phyloP scores from a whole-genome alignment of 1,139 yeast species.

The Lodderomyces elongisporus region DNA sequence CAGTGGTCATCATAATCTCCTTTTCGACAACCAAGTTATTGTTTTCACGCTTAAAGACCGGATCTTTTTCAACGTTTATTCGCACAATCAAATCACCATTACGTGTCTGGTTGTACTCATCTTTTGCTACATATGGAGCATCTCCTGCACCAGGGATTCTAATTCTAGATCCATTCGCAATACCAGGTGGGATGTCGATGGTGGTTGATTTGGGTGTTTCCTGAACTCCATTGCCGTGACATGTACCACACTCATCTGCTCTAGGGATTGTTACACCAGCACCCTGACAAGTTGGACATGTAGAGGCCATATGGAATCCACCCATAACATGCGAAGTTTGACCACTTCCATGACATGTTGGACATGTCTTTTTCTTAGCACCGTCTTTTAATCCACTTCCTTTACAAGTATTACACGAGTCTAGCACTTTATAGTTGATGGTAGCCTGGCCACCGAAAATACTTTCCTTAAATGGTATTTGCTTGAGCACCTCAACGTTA shows the following conservation, averaged over 20 bases:
- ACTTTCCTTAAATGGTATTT: slow-evolving; percentile 79
- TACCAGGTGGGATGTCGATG: slow-evolving; percentile 84
- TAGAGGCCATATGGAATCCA: slow-evolving; percentile 95
- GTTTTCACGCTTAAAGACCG: slow-evolving; percentile 61
- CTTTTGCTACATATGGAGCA: slow-evolving; percentile 68
- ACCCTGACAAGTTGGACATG: slow-evolving; percentile 86
- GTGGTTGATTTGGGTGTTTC: slow-evolving; percentile 63
- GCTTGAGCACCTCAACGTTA: slow-evolving; percentile 74
- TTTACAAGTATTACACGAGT: slow-evolving; percentile 70
- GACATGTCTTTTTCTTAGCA: slow-evolving; percentile 72
- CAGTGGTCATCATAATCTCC: slow-evolving; percentile 87
- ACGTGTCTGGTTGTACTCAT: slow-evolving; percentile 55
- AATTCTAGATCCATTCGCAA: slow-evolving; percentile 79
- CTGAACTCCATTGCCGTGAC: slow-evolving; percentile 88
- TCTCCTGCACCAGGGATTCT: slow-evolving; percentile 90
- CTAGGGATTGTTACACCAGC: slow-evolving; percentile 73
- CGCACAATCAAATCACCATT: slow-evolving; percentile 88
- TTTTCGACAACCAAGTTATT: slow-evolving; percentile 59
- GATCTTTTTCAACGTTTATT: slow-evolving; percentile 71
- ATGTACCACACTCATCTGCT: slow-evolving; percentile 66
- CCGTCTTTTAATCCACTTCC: slow-evolving; percentile 85
- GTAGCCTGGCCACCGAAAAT: slow-evolving; percentile 70
- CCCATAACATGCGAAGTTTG: slow-evolving; percentile 83
- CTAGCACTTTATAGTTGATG: slow-evolving; percentile 70
- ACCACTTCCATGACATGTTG: slow-evolving; percentile 91